Base-by-base conservation (phyloP, 75 land plant species). In the Gnetum montanum region DNA sequence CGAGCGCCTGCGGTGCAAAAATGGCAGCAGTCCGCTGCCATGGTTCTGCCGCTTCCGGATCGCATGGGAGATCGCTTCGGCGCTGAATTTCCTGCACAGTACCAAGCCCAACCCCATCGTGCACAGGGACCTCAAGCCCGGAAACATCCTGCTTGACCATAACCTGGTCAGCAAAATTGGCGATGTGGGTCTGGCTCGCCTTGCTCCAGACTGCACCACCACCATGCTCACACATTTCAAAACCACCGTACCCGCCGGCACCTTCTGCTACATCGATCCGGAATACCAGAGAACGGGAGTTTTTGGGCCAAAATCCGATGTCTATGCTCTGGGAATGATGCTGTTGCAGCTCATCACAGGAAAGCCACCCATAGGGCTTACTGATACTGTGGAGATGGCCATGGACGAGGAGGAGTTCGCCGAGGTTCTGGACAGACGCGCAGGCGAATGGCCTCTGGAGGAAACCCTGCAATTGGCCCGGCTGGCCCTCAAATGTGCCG, bases 201-300 rank as follows among this genome's bases (percentile, higher is more conserved):
- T 81, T 54, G 55, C 77, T 31, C 60, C 69, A 34, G 28, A 63
- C 11, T 43, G 45, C 22, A 25, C 51, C 10, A 23, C 34, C 15
- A 56, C 60, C 54, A 47, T 28, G 11, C 29, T 45, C 13, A 64
- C 80, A 6, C 46, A 58, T 26, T 74, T 46, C 61, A 78, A 63
- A 41, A 70, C 81, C 45, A 86, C 83, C 1, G 72, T 54, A 15
- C 86, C 74, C 16, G 83, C 68, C 25, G 90, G 90, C 8, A 86
- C 90, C 25, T 69, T 86, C 26, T 86, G 79, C 38, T 84, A 84
- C 61, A 81, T 84, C 5, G 88, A 84, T 44, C 88, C 85, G 4
- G 88, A 84, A 61, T 84, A 84, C 57, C 88, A 84, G 49, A 67
- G 88, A 46, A 84, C 75, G 16, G 88, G 88, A 2, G 10, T 49